A percentile compares a stretch with the other conserved stretches of the same genome.
Evolutionary conservation across 2,329 filamentous ascomycete species (phyloP).

Genomic region (Penicillium sp.): DNA sequence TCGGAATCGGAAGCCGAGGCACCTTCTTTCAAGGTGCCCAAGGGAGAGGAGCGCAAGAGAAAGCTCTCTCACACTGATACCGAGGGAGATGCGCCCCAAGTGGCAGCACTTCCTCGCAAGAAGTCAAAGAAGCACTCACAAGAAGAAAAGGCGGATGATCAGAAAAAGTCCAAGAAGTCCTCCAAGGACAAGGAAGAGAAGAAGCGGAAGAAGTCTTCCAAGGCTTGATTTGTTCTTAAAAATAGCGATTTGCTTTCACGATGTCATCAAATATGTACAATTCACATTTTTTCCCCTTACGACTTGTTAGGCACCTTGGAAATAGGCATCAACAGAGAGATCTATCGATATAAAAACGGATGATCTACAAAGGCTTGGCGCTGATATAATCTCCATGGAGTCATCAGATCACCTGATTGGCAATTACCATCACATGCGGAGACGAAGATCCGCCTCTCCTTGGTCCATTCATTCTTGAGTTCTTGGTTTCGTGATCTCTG

Average conservation of each 20-base stretch:
- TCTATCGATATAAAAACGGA: not conserved
- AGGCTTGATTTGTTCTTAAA: slow-evolving; percentile 29
- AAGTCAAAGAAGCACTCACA: slow-evolving; percentile 44
- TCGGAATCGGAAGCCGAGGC: slow-evolving; percentile 41
- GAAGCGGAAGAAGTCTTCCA: slow-evolving; percentile 43
- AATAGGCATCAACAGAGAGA: too few relatives aligned
- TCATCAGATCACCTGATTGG: not conserved
- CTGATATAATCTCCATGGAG: not conserved
- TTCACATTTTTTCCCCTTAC: not conserved
- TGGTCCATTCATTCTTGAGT: not conserved
- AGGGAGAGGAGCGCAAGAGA: slow-evolving; percentile 40
- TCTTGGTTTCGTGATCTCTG: not conserved
- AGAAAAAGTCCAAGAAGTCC: slow-evolving; percentile 33
- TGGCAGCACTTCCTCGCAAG: slow-evolving; percentile 34
- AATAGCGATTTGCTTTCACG: slow-evolving; percentile 23
- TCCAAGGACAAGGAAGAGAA: slow-evolving; percentile 45
- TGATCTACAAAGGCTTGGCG: not conserved
- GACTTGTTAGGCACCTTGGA: too few relatives aligned
- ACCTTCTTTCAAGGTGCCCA: slow-evolving; percentile 36
- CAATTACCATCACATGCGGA: not conserved
- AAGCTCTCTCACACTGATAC: slow-evolving; percentile 38
- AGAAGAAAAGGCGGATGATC: slow-evolving; percentile 15
- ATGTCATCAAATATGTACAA: slow-evolving; percentile 22
- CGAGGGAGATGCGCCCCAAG: slow-evolving; percentile 29
- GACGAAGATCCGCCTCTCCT: not conserved